Evolutionary conservation across 2,329 filamentous ascomycete genomes (phyloP), one percentile per base, ranked within the genome.

Genomic region (Botrytis pseudocinerea): DNA sequence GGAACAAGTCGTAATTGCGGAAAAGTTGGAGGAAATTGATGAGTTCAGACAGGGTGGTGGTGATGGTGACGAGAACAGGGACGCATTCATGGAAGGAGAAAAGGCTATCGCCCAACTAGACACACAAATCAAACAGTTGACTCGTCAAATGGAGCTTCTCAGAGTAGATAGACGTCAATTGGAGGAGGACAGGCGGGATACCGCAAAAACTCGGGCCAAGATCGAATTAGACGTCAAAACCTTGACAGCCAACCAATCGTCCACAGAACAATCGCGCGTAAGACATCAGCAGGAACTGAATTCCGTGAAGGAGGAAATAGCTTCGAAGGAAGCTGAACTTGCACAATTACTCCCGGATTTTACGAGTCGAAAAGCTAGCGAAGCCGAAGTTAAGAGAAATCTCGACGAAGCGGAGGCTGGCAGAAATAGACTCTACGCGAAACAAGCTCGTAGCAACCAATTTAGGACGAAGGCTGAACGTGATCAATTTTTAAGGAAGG

Each of bases 401-500:
- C 86, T 98, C 18, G 92, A 94, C 64, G 87, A 92, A 68, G 92
- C 92, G 0, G 92, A 97, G 78, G 91, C 91, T 12, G 87, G 89
- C 8, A 88, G 93, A 60, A 90, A 92, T 76, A 91, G 95, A 54
- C 87, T 99, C 12, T 93, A 97, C 80, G 93, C 93, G 69, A 99
- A 99, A 82, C 95, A 99, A 83, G 94, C 92, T 61, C 91, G 95
- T 63, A 94, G 92, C 76, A 92, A 92, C 28, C 92, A 94, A 75
- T 99, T 97, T 82, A 92, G 88, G 80, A 97, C 90, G 81, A 97
- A 97, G 84, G 88, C 89, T 14, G 94, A 98, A 80, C 91, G 97
- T 61, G 95, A 99, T 81, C 88, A 89, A 51, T 98, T 90, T 86
- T 85, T 99, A 68, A 90, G 89, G 74, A 87, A 89, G 75, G 92